phyloP scores from a whole-genome alignment of 495 filamentous ascomycete genomes.

The Podospora pseudopauciseta region DNA sequence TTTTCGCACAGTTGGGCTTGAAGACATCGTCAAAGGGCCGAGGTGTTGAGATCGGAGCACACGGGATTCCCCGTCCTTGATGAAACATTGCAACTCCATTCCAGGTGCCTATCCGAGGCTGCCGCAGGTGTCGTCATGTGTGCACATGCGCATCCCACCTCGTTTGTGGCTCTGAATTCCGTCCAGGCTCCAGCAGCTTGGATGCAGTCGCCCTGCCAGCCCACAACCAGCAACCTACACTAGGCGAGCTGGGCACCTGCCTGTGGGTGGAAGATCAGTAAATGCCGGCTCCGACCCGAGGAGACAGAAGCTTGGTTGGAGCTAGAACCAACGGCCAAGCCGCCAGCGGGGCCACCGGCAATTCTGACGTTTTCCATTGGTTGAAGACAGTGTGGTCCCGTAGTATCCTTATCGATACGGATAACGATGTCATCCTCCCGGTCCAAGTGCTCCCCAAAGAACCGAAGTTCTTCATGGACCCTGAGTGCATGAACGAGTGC shows the following conservation, averaged over 20 bases:
- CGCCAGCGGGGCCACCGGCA: background rate
- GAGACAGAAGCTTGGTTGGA: background rate
- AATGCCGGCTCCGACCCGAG: background rate
- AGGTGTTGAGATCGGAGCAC: background rate
- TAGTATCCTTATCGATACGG: background rate
- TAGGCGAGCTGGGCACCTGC: background rate
- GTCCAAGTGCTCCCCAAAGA: background rate
- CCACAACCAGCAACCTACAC: background rate
- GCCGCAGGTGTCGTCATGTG: constrained; percentile 2
- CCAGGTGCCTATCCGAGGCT: background rate
- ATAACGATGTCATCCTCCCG: background rate
- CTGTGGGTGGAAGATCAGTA: background rate
- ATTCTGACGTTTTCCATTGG: background rate
- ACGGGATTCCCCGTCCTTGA: background rate
- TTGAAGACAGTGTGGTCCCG: background rate
- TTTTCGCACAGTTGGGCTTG: too few species aligned
- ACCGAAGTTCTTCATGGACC: background rate
- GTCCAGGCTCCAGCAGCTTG: background rate
- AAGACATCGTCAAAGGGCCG: background rate
- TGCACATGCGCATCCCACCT: constrained; percentile 1
- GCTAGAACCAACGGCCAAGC: background rate
- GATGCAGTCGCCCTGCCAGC: background rate
- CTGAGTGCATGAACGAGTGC: background rate
- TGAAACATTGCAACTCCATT: background rate
- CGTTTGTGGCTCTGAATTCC: background rate